phyloP scores from a whole-genome alignment of 2,329 filamentous ascomycete species.

The Seiridium unicorne region DNA sequence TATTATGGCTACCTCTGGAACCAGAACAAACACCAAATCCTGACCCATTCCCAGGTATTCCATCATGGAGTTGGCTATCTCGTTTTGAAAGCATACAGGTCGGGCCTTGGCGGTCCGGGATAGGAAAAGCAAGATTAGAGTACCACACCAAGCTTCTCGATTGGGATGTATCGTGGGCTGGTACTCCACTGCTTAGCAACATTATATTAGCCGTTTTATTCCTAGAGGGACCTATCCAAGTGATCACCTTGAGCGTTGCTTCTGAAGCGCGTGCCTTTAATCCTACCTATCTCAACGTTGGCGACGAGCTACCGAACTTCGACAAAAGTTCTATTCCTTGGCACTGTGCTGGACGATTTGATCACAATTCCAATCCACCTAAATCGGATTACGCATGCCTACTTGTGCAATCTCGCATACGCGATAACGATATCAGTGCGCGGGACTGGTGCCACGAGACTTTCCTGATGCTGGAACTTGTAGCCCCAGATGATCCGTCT shows the following conservation, averaged over 20 bases:
- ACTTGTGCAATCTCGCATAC: neutral
- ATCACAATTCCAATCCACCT: neutral
- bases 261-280: neutral
- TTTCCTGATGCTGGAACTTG: neutral
- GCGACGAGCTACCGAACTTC: neutral
- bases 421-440: neutral
- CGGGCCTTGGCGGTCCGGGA: neutral
- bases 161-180: neutral
- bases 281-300: neutral
- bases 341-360: neutral
- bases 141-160: neutral
- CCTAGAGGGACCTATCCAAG: neutral
- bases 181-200: neutral
- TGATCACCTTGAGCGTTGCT: neutral
- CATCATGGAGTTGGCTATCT: neutral
- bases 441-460: neutral
- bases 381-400: neutral
- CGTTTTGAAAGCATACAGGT: neutral
- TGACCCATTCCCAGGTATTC: neutral
- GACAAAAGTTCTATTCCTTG: neutral
- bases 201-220: neutral
- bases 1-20: neutral
- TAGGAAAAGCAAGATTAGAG: neutral
- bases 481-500: neutral
- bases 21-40: neutral